Evolutionary conservation across 1,139 yeast genomes (phyloP).

Genomic region (Candida neerlandica): DNA sequence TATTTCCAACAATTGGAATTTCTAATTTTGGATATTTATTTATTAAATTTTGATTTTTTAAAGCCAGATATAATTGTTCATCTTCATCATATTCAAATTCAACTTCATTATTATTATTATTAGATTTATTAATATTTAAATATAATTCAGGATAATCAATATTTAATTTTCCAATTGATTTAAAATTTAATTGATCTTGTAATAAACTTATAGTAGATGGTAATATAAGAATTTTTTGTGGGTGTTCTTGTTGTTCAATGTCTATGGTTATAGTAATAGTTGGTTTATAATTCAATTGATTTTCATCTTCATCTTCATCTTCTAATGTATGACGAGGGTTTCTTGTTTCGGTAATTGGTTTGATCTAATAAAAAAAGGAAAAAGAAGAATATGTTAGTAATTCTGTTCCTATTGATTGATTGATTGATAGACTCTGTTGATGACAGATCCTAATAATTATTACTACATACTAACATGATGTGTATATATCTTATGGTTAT

Average conservation of each 20-base stretch:
- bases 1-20: slow-evolving; percentile 26
- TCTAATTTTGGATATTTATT: slow-evolving; percentile 25
- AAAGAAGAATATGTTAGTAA: too few species aligned
- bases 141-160: slow-evolving; percentile 26
- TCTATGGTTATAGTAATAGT: slow-evolving; percentile 16
- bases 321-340: slow-evolving; percentile 58
- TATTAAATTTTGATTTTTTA: slow-evolving; percentile 23
- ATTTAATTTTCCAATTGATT: slow-evolving; percentile 24
- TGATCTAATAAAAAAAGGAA: slow-evolving; percentile 34
- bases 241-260: not conserved
- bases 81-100: slow-evolving; percentile 53
- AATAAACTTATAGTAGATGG: slow-evolving; percentile 33
- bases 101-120: too few species aligned
- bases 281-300: slow-evolving; percentile 16
- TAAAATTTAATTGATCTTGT: slow-evolving; percentile 21
- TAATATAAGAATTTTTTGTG: slow-evolving; percentile 25
- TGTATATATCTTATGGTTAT: too few species aligned
- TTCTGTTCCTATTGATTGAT: too few species aligned
- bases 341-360: slow-evolving; percentile 56
- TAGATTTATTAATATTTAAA: slow-evolving; percentile 16
- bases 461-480: too few species aligned
- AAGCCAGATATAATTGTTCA: slow-evolving; percentile 53
- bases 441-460: too few species aligned
- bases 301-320: slow-evolving; percentile 37
- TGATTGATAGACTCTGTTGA: too few species aligned